phyloP scores from a whole-genome alignment of 768 basidiomycete genomes.

The Candolleomyces efflorescens region DNA sequence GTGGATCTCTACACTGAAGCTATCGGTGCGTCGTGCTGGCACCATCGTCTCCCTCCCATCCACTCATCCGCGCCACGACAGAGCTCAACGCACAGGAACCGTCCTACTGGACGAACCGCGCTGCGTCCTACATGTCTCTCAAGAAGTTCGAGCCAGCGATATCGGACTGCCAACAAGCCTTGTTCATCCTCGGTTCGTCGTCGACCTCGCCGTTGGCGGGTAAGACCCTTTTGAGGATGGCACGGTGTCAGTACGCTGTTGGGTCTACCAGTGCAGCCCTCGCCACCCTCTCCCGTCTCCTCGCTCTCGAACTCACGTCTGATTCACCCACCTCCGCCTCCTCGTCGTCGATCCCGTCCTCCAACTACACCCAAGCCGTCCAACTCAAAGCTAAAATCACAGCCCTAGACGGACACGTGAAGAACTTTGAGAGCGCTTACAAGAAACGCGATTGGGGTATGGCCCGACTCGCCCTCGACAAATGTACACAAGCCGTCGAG shows the following conservation, averaged over 20 bases:
- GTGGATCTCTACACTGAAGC: conserved; percentile 72
- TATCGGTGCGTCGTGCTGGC: conserved; percentile 57
- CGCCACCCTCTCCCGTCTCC: conserved; percentile 58
- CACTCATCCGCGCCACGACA: conserved; percentile 18
- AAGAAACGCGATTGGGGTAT: conserved; percentile 68
- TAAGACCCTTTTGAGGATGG: conserved; percentile 81
- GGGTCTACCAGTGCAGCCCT: conserved; percentile 66
- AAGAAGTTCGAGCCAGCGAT: conserved; percentile 75
- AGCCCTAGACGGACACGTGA: conserved; percentile 60
- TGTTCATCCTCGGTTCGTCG: conserved; percentile 52
- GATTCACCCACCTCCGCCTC: conserved; percentile 50
- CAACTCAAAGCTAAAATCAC: conserved; percentile 60
- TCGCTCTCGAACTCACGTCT: conserved; percentile 43
- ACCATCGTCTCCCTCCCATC: not conserved
- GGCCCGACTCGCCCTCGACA: conserved; percentile 76
- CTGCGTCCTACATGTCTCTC: conserved; percentile 79
- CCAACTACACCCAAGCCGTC: conserved; percentile 52
- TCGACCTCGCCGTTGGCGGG: conserved; percentile 5
- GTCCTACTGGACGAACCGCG: conserved; percentile 79
- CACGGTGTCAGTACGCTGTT: conserved; percentile 78
- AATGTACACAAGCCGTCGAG: conserved; percentile 68
- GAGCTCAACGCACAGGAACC: conserved; percentile 64
- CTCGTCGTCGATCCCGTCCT: conserved; percentile 49
- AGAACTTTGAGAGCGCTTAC: conserved; percentile 55
- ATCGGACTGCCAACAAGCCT: conserved; percentile 73